phyloP scores from a whole-genome alignment of 768 basidiomycete species.

The Amanita rimosa region DNA sequence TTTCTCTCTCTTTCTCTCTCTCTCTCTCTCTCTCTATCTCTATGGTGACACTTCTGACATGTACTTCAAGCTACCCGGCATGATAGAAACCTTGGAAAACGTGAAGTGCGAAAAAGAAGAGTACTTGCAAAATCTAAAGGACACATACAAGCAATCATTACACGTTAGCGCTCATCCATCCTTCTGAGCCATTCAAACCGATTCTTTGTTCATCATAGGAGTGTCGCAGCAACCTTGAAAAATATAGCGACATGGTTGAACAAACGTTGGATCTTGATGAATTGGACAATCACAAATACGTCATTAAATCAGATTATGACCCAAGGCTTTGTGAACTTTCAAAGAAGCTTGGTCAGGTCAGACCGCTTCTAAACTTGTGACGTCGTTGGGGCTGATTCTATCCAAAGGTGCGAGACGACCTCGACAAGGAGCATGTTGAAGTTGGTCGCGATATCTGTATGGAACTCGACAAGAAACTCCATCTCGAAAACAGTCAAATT shows the following conservation, averaged over 20 bases:
- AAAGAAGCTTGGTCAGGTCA: conserved; percentile 47
- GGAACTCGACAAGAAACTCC: conserved; percentile 90
- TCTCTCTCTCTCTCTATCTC: background rate
- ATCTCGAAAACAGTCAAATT: conserved; percentile 81
- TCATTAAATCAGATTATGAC: conserved; percentile 91
- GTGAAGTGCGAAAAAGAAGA: conserved; percentile 33
- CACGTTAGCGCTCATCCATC: conserved; percentile 27
- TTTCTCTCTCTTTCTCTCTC: background rate
- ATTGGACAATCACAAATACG: conserved; percentile 75
- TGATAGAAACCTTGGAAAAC: conserved; percentile 53
- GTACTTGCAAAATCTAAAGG: conserved; percentile 44
- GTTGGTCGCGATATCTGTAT: conserved; percentile 64
- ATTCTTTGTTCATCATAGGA: conserved; percentile 33
- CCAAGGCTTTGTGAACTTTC: conserved; percentile 58
- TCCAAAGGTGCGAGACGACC: conserved; percentile 51
- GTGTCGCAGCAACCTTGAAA: conserved; percentile 47
- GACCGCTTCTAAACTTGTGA: conserved; percentile 3
- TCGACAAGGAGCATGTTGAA: conserved; percentile 71
- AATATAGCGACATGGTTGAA: conserved; percentile 92
- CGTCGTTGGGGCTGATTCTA: background rate
- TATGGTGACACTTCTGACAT: background rate
- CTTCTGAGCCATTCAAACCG: background rate
- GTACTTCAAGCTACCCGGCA: conserved; percentile 53
- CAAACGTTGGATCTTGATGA: conserved; percentile 88
- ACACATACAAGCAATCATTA: conserved; percentile 52